These are phyloP conservation scores for Pseudopyrenochaeta lycopersici DNA, from an alignment of 2,329 filamentous ascomycete genomes.

Conservation along the genomic window DNA sequence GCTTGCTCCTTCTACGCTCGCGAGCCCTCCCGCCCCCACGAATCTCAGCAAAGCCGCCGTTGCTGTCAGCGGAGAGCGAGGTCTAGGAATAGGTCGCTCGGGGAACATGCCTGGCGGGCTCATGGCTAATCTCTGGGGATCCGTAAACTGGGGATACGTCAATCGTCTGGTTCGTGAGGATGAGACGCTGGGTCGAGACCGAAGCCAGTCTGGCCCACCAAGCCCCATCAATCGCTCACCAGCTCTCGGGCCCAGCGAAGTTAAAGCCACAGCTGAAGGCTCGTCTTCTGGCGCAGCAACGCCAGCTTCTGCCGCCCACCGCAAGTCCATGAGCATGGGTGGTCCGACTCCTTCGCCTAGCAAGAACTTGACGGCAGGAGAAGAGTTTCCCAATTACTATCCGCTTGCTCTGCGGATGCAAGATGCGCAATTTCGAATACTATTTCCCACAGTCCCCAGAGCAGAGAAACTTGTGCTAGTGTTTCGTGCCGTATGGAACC, in stretches of 20 bases:
- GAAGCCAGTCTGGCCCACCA: conserved; percentile 44
- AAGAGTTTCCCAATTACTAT: conserved; percentile 77
- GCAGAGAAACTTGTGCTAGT: conserved; percentile 89
- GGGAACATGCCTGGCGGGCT: conserved; percentile 82
- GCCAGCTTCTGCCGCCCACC: conserved; percentile 50
- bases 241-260: conserved; percentile 27
- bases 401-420: conserved; percentile 84
- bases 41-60: conserved; percentile 88
- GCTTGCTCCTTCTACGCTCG: conserved; percentile 83
- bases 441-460: conserved; percentile 82
- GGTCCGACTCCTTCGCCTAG: conserved; percentile 32
- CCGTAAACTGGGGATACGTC: conserved; percentile 78
- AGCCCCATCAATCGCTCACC: conserved; percentile 41
- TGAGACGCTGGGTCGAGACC: conserved; percentile 43
- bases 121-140: conserved; percentile 94
- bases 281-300: conserved; percentile 18
- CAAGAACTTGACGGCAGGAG: conserved; percentile 41
- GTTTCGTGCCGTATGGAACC: conserved; percentile 90
- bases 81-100: conserved; percentile 68
- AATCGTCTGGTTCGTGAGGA: conserved; percentile 68
- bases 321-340: conserved; percentile 67
- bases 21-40: conserved; percentile 82
- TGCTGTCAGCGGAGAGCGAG: conserved; percentile 78
- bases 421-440: conserved; percentile 89
- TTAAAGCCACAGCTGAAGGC: conserved; percentile 12